A percentile compares a stretch with the other conserved stretches of the same genome.
phyloP scores from a whole-genome alignment of 2,329 filamentous ascomycete species.

The Trichoderma oligosporum region DNA sequence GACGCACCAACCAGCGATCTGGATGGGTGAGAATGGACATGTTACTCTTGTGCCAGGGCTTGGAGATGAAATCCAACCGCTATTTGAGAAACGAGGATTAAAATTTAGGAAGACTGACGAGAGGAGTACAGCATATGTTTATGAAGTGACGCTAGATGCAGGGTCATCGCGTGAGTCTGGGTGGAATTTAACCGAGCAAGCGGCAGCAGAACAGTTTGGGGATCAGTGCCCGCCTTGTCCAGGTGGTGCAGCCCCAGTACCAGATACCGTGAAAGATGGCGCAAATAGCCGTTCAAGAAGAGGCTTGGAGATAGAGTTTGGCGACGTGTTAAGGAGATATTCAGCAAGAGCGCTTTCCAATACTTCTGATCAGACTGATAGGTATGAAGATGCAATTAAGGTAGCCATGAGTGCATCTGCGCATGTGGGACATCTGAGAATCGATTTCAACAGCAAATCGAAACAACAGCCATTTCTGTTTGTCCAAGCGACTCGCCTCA shows the following conservation, averaged over 20 bases:
- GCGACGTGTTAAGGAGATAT: no score
- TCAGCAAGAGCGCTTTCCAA: no score
- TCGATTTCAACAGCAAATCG: conserved; percentile 34
- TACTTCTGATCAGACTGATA: no score
- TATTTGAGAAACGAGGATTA: conserved; percentile 41
- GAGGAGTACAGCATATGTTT: conserved; percentile 43
- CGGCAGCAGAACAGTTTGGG: conserved; percentile 33
- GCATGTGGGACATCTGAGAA: conserved; percentile 40
- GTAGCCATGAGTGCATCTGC: conserved; percentile 41
- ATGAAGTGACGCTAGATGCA: conserved; percentile 42
- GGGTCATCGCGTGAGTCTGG: conserved; percentile 31
- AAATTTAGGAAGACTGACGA: conserved; percentile 42
- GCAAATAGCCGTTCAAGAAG: conserved; percentile 37
- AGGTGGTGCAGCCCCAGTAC: conserved; percentile 23
- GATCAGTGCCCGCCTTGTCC: conserved; percentile 39
- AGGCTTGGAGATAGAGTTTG: no score
- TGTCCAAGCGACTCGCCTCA: conserved; percentile 42
- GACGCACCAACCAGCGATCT: conserved; percentile 49
- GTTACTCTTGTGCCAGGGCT: conserved; percentile 41
- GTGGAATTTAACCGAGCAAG: conserved; percentile 37
- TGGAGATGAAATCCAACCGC: conserved; percentile 28
- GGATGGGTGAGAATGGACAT: conserved; percentile 49
- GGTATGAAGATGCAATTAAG: conserved; percentile 26
- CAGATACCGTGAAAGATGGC: conserved; percentile 31
- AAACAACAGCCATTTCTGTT: conserved; percentile 35